Conservation (phyloP, 1,139 yeast genomes). For the Pichia sp. region DNA sequence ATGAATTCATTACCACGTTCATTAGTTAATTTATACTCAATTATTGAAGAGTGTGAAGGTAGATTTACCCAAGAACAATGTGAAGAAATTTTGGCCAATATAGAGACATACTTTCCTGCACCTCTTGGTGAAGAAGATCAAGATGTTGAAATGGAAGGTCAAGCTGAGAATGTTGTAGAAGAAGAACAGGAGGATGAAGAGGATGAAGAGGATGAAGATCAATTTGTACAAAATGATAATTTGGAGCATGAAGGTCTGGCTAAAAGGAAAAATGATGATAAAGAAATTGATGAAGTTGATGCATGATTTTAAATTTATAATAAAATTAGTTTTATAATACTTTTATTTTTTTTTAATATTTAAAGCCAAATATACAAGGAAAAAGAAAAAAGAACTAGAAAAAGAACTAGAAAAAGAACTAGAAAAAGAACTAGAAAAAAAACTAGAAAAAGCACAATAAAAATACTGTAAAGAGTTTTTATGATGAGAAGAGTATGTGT, state of each 20-base stretch:
- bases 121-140: slow-evolving; percentile 9
- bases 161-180: slow-evolving; percentile 11
- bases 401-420: neutral
- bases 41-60: slow-evolving; percentile 88
- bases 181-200: slow-evolving; percentile 11
- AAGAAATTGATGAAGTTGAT: slow-evolving; percentile 21
- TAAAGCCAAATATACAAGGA: neutral
- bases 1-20: slow-evolving; percentile 75
- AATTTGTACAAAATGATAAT: slow-evolving; percentile 17
- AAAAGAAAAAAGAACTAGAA: neutral
- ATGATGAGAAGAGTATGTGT: neutral
- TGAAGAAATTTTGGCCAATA: slow-evolving; percentile 45
- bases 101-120: slow-evolving; percentile 45
- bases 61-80: slow-evolving; percentile 63
- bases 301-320: neutral
- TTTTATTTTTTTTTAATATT: neutral
- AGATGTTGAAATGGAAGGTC: slow-evolving; percentile 8
- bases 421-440: neutral
- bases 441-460: neutral
- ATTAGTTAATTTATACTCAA: slow-evolving; percentile 67
- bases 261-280: slow-evolving; percentile 12
- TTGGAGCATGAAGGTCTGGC: slow-evolving; percentile 16
- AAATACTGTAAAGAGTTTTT: neutral
- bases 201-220: slow-evolving; percentile 18
- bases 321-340: neutral